Base-by-base conservation (phyloP, 441 rosid genomes). In the Capsella rubella region DNA sequence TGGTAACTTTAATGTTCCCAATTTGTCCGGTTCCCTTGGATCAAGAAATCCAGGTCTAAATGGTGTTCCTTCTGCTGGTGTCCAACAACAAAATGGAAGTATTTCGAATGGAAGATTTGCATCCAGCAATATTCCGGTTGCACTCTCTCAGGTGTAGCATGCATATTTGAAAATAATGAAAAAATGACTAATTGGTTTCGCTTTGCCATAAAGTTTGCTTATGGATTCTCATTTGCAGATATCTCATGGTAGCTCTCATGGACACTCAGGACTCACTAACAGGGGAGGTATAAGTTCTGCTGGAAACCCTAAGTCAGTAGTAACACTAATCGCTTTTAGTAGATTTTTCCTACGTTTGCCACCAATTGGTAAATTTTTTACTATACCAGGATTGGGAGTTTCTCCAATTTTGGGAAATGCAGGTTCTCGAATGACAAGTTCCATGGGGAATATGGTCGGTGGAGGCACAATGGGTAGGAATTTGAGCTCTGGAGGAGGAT, bases 401-500 rank as follows among this genome's bases (percentile, higher is more conserved):
- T 89, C 98, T 75, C 98, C 86, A 73, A 82, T 89, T 72, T 79
- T 93, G 89, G 99, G 97, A 75, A 87, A 85, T 83, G 87, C 92
- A 64, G 90, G 94, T 79, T 84, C 95, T 82, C 84, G 97, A 76
- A 89, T 95, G 57, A 84, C 91, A 11, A 91, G 87, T 76, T 89
- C 98, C 40, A 85, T 91, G 83, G 98, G 97, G 58, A 95, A 88
- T 87, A 86, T 95, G 95, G 94, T 86, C 64, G 95, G 93, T 72
- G 96, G 95, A 50, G 95, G 96, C 51, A 87, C 86, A 82, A 81
- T 95, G 69, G 97, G 97, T 7, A 84, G 97, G 83, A 88, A 77
- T 83, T 79, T 96, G 80, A 81, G 87, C 80, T 82, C 98, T 14
- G 94, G 89, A 14, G 89, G 86, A 73, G 98, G 97, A 79, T 72